These are phyloP conservation scores for Tuber aestivum DNA, from an alignment of 495 filamentous ascomycete genomes.

Conservation along the genomic window DNA sequence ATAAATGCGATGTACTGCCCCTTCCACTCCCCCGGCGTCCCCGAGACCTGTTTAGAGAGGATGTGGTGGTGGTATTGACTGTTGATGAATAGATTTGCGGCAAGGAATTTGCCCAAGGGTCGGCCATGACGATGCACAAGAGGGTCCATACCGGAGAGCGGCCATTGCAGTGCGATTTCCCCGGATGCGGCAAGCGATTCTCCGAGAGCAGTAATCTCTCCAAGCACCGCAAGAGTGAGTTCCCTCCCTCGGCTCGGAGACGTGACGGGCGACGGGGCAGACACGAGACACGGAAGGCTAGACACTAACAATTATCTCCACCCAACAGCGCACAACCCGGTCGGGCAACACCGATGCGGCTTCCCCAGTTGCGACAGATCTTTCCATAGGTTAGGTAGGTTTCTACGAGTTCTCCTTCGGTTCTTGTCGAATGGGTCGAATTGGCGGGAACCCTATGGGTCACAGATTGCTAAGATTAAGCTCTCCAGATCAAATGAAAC, in stretches of 20 bases:
- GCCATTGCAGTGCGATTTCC: constrained; percentile 49
- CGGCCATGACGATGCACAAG: constrained; percentile 43
- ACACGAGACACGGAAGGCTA: constrained; percentile 36
- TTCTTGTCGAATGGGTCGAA: constrained; percentile 10
- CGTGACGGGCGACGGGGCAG: constrained; percentile 35
- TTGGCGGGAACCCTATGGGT: neutral
- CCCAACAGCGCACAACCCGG: constrained; percentile 47
- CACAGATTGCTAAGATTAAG: constrained; percentile 19
- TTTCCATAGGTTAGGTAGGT: constrained; percentile 55
- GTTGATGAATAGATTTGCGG: constrained; percentile 29
- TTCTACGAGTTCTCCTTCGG: constrained; percentile 45
- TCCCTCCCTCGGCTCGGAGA: neutral
- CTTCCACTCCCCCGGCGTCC: neutral
- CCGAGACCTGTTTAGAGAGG: neutral
- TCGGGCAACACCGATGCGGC: constrained; percentile 49
- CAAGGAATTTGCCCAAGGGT: constrained; percentile 43
- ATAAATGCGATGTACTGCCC: constrained; percentile 42
- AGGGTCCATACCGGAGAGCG: constrained; percentile 42
- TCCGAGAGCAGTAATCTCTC: constrained; percentile 54
- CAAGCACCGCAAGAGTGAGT: constrained; percentile 49
- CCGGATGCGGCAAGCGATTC: constrained; percentile 52
- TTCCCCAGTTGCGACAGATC: constrained; percentile 49
- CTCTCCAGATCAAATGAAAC: constrained; percentile 40
- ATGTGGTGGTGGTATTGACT: constrained; percentile 1
- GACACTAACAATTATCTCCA: constrained; percentile 55